Evolutionary conservation across 2,329 filamentous ascomycete genomes (phyloP), one percentile per base, ranked within the genome.

Genomic region (Phaeosphaeriaceae sp.): DNA sequence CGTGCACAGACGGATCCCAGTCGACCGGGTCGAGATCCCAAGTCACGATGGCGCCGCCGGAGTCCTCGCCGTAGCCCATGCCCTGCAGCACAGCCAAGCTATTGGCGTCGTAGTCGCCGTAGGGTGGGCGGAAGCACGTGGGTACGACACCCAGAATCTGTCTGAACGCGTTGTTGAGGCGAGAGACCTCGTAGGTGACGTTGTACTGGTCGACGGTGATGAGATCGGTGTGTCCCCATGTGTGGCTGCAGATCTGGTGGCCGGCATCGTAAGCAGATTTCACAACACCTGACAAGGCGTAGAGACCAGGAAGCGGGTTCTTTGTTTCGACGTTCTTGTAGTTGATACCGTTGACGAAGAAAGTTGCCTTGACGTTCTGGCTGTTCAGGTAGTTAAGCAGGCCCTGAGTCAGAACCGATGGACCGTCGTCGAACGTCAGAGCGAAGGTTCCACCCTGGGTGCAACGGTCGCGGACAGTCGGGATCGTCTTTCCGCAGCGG

Each of bases 351-450:
- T 21, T 45, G 42, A 45, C 80, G 75, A 85, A 86, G 72, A 85
- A 86, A 2, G 83, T 86, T 6, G 79, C 84, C 68, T 84, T 85
- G 44, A 80, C 83, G 7, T 78, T 80, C 7, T 78, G 80, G 3
- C 69, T 68, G 64, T 84, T 78, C 19, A 86, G 76, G 17, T 80
- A 82, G 64, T 86, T 82, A n/a, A 86, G 74, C 1, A 86, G 73
- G 47, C 77, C 73, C 2, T 71, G 77, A 0, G 83, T 86, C 66
- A 82, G 85, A 53, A 78, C 69, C 57, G 81, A 83, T 1, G 84
- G 84, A 0, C 83, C 83, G 53, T 86, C 84, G 54, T 86, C 84
- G 59, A 83, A 85, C 1, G 83, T 83, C n/a, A 85, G 77, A 0
- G 83, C 82, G 2, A 86, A 70, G n/a, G 72, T 70, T 17, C 73